A percentile compares a stretch with the other conserved stretches of the same genome.
Conservation (phyloP, 1,284 basidiomycete genomes). For the Heliocybe sulcata region DNA sequence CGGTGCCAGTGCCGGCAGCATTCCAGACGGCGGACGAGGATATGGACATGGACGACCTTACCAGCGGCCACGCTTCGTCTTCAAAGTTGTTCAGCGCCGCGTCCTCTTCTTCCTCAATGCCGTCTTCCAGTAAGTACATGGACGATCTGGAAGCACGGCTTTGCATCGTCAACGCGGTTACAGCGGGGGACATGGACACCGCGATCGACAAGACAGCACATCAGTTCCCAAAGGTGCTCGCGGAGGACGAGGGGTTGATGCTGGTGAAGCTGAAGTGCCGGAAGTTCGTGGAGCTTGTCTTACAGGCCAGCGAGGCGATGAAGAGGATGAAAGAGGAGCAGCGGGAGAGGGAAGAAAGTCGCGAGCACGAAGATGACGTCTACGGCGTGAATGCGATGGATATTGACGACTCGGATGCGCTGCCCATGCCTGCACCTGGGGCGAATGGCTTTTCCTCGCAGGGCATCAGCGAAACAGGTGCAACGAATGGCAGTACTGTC, state of each 20-base stretch:
- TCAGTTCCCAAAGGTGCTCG: conserved; percentile 58
- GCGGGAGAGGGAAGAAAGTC: conserved; percentile 30
- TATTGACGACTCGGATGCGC: conserved; percentile 29
- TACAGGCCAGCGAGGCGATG: conserved; percentile 60
- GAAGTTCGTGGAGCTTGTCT: conserved; percentile 74
- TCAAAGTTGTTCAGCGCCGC: not conserved
- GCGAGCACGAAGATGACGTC: conserved; percentile 33
- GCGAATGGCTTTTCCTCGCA: not conserved
- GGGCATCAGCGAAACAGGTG: not conserved
- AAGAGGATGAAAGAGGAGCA: conserved; percentile 42
- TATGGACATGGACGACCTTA: conserved; percentile 17
- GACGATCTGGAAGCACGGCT: conserved; percentile 60
- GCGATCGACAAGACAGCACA: conserved; percentile 50
- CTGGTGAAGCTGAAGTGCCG: conserved; percentile 72
- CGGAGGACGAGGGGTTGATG: conserved; percentile 58
- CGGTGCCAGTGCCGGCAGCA: conserved; percentile 5
- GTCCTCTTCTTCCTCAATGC: not conserved
- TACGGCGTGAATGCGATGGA: conserved; percentile 29
- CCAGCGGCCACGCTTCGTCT: conserved; percentile 9
- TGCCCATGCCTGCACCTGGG: conserved; percentile 4
- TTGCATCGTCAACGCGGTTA: conserved; percentile 59
- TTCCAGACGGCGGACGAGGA: conserved; percentile 9
- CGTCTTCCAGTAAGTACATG: conserved; percentile 16
- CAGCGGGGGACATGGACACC: conserved; percentile 62
- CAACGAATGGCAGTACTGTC: conserved; percentile 3